Evolutionary conservation across 257 asterid genomes (phyloP).

Genomic region (Solanum commersonii): DNA sequence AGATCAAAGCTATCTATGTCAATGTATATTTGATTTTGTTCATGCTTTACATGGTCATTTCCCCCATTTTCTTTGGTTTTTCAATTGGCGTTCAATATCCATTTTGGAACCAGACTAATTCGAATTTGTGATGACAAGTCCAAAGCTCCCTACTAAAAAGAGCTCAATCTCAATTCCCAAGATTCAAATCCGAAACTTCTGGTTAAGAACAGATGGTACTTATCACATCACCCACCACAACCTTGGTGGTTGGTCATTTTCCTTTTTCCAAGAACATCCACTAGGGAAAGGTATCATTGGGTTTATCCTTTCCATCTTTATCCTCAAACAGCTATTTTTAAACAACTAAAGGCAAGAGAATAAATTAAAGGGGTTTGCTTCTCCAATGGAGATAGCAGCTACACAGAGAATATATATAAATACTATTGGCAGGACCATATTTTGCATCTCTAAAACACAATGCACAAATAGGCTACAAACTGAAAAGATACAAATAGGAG

Average conservation of each 20-base stretch:
- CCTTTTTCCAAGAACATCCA: neutral
- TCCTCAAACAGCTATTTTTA: neutral
- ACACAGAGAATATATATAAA: neutral
- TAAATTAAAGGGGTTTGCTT: too few relatives aligned
- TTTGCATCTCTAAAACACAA: neutral
- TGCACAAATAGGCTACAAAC: neutral
- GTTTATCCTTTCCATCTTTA: neutral
- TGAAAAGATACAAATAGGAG: neutral
- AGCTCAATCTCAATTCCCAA: neutral
- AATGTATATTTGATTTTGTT: neutral
- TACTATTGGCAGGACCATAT: neutral
- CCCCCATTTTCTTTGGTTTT: neutral
- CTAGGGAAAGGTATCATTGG: neutral
- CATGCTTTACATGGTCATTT: neutral
- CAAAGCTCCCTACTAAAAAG: neutral
- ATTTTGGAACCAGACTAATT: neutral
- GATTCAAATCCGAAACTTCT: neutral
- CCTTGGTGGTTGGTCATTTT: neutral
- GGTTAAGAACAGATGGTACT: neutral
- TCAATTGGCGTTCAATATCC: neutral
- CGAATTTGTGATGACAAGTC: neutral
- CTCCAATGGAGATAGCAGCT: neutral
- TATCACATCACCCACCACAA: neutral
- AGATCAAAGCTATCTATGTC: neutral
- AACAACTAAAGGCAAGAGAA: neutral